phyloP scores from a whole-genome alignment of 2,329 filamentous ascomycete genomes.

The Cylindrodendrum hubeiense region DNA sequence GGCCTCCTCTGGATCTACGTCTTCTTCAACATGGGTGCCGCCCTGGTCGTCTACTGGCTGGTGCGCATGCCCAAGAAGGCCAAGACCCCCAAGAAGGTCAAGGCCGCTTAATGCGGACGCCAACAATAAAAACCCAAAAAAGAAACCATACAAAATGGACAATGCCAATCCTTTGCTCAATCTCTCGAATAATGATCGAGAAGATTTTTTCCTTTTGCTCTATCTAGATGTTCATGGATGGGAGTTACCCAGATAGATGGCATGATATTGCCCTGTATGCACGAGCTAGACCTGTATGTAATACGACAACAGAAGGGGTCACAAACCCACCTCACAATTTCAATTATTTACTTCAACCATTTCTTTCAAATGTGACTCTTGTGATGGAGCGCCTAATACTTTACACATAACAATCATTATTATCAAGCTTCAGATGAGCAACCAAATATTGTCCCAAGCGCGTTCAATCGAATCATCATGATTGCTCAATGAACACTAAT shows the following conservation, averaged over 20 bases:
- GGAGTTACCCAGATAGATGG: conserved; percentile 17
- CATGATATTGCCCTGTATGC: conserved; percentile 20
- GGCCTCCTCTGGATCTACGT: conserved; percentile 72
- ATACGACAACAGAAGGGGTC: conserved; percentile 16
- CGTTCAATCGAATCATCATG: no score
- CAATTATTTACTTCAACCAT: not conserved
- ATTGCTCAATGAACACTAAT: not conserved
- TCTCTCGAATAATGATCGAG: not conserved
- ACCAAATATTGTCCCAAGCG: no score
- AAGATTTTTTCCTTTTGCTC: conserved; percentile 14
- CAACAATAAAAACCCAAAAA: not conserved
- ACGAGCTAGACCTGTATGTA: conserved; percentile 24
- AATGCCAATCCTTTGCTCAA: conserved; percentile 8
- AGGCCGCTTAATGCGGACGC: conserved; percentile 10
- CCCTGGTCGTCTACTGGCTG: conserved; percentile 69
- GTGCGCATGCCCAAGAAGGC: conserved; percentile 60
- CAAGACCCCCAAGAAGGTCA: conserved; percentile 51
- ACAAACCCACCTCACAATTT: conserved; percentile 10
- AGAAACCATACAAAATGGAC: not conserved
- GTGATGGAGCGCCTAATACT: no score
- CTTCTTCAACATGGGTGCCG: conserved; percentile 68
- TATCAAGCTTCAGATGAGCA: no score
- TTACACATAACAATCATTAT: no score
- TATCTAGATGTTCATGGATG: conserved; percentile 19
- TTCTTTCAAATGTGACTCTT: no score